Conservation (phyloP, 768 basidiomycete species). For the Hericium rajendrae region DNA sequence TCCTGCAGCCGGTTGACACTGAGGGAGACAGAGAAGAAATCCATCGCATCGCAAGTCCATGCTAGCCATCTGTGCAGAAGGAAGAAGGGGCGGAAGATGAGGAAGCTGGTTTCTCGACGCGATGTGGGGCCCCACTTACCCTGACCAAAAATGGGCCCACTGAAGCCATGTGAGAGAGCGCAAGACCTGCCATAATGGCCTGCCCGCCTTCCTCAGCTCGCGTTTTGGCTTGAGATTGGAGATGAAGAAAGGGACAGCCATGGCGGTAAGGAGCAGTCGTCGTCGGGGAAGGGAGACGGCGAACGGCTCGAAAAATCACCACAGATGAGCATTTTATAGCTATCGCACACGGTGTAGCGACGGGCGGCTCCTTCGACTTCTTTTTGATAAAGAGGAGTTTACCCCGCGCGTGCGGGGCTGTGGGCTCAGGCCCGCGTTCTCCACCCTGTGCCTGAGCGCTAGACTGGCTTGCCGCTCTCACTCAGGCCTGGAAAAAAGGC, state of each 20-base stretch:
- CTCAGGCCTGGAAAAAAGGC: too few relatives aligned
- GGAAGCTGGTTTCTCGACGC: background rate
- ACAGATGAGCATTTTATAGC: too few relatives aligned
- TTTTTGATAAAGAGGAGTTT: too few relatives aligned
- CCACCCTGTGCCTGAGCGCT: too few relatives aligned
- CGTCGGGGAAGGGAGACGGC: too few relatives aligned
- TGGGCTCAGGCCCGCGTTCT: too few relatives aligned
- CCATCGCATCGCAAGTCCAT: constrained; percentile 34
- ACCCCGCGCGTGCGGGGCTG: too few relatives aligned
- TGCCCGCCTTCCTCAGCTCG: background rate
- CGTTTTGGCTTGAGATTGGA: background rate
- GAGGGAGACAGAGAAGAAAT: constrained; percentile 29
- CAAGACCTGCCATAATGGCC: background rate
- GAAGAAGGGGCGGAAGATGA: background rate
- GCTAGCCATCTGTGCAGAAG: constrained; percentile 25
- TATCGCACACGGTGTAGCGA: too few relatives aligned
- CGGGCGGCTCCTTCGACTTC: too few relatives aligned
- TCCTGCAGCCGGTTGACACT: constrained; percentile 6
- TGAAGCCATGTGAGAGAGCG: background rate
- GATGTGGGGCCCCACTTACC: background rate
- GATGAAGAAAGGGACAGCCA: background rate
- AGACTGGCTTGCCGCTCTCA: too few relatives aligned
- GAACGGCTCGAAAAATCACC: too few relatives aligned
- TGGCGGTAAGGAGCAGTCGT: background rate
- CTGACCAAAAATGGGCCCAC: background rate